Evolutionary conservation across 192 early-diverging fungal species (phyloP).

Genomic region (Coemansia pectinata): DNA sequence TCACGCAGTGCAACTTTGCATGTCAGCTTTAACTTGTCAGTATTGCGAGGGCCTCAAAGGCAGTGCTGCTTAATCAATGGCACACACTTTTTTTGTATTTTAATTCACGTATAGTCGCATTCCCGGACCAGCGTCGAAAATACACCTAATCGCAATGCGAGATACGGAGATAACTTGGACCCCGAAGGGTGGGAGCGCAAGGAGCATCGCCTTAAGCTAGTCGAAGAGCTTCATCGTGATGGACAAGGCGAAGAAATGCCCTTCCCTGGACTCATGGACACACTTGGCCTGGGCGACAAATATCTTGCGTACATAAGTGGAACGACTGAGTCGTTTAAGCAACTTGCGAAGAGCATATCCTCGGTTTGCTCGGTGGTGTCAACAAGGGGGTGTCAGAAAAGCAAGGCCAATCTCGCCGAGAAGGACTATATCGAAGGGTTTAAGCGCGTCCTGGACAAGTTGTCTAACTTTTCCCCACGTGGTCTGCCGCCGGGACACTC

Average conservation of each 20-base stretch:
- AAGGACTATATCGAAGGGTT: background rate
- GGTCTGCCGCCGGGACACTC: background rate
- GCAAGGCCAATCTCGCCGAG: background rate
- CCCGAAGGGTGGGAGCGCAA: background rate
- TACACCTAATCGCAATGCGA: background rate
- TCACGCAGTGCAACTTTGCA: background rate
- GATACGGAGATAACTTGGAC: background rate
- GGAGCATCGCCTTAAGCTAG: background rate
- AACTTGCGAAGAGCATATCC: background rate
- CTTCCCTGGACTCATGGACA: background rate
- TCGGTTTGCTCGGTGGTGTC: background rate
- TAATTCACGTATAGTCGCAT: background rate
- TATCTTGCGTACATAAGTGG: background rate
- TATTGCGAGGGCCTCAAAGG: background rate
- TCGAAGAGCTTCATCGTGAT: background rate
- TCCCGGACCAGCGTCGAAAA: background rate
- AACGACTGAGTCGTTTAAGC: background rate
- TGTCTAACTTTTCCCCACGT: background rate
- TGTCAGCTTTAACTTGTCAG: background rate
- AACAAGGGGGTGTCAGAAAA: background rate
- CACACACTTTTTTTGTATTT: background rate
- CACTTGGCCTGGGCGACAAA: background rate
- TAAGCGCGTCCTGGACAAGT: background rate
- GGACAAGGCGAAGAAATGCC: background rate
- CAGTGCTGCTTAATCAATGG: background rate